Base-by-base conservation (phyloP, 345 rosid species). In the Limnanthes douglasii region DNA sequence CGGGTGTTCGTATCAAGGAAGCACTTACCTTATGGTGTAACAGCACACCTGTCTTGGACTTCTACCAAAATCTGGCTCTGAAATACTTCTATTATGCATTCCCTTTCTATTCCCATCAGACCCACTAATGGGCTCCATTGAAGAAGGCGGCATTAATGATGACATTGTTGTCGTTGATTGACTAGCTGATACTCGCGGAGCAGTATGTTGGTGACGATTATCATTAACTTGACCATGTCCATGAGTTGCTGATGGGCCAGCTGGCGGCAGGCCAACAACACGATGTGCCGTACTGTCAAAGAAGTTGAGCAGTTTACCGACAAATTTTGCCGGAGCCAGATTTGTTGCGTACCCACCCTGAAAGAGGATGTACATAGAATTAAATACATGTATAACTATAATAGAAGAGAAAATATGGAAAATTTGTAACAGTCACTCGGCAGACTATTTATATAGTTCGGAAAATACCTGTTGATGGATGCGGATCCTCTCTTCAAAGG, bases 401-500 rank as follows among this genome's bases (percentile, higher is more conserved):
- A 34, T 31, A 35, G 21, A 18, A 19, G 21, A 21, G 15, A 29
- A 24, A 25, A 5, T 16, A 11, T 10, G 30, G 50, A 51, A 37
- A 37, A 44, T 55, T 11, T 6, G 26, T 15, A 13, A 31, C 19
- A 38, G 19, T 54, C 7, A 8, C 34, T 7, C n/a, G 11, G 53
- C 20, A 47, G 12, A 34, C 19, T 20, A 15, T 7, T 22, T 42
- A 17, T 38, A 25, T 9, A 19, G 30, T 15, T 13, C 18, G 30
- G 13, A 48, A 31, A 43, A 47, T 65, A 72, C 93, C 78, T 75
- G 82, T 48, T 72, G 86, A 50, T 72, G 72, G 52, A 56, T 54
- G 45, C 76, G 72, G 34, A 75, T 54, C 44, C 85, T 63, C 53
- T 79, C 93, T 54, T 79, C 93, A 43, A 79, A 78, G 39, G 78